Evolutionary conservation across 2,329 filamentous ascomycete genomes (phyloP), one percentile per base, ranked within the genome.

Genomic region (Lasiodiplodia citricola): DNA sequence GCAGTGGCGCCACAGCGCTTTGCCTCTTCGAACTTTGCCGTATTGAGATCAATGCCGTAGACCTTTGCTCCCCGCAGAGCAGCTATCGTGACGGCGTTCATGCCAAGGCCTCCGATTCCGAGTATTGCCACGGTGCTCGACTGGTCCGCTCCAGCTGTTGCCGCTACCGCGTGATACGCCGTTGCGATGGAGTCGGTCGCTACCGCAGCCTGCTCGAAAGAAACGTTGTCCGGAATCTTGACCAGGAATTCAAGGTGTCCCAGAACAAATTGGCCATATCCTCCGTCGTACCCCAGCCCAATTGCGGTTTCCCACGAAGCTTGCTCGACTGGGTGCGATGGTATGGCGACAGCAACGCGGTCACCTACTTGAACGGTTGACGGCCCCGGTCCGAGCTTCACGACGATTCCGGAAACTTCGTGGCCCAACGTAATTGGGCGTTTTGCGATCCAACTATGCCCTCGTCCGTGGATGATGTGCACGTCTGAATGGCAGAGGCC

Each of bases 141-240:
- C 8, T 13, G 16, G 10, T 25, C 37, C 14, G 52, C 62, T n/a
- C 25, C n/a, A n/a, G 25, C 69, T 14, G 38, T n/a, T 3, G 16
- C 23, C 4, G 66, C 31, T 8, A 68, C 41, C 10, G 69, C 69
- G 16, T 70, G 69, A 25, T 70, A 70, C 4, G 66, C 58, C n/a
- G 69, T 68, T 7, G 69, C 50, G 38, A 70, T 51, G 1, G 66
- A 35, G 52, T 70, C 69, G 8, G 41, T 68, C 2, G 69, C 69
- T 10, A 68, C 66, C 31, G 58, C 66, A 2, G 69, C 69, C 13
- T 68, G 50, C 11, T 38, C 52, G 44, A 70, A 70, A 13, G 35
- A 28, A 5, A 68, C 66, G 3, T 18, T 37, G 3, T 68, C 69
- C 8, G 69, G 69, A 50, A 70, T 68, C 16, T 31, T 23, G 13